Evolutionary conservation across 352 stramenopile genomes (phyloP), one percentile per base, ranked within the genome.

Genomic region (Pythium dissotocum): DNA sequence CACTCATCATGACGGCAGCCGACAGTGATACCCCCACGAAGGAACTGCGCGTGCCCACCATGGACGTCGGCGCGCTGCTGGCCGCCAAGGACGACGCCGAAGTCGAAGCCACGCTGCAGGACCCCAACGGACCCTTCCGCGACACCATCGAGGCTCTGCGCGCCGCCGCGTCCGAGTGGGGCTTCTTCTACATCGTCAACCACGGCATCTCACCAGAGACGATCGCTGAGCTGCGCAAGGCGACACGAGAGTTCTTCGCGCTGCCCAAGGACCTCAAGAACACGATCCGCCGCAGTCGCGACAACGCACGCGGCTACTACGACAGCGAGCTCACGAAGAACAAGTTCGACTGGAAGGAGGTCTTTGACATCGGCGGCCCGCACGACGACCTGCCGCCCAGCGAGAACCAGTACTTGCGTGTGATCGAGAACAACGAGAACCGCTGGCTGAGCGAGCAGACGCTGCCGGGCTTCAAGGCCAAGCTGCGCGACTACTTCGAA

Each of bases 321-420:
- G 90, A 98, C 65, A 82, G 95, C 63, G 94, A 98, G 67, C 75
- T 98, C 32, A 98, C 94, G 52, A 98, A 98, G 78, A 89, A 96
- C 71, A 92, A 87, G 55, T 75, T 73, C 21, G 94, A 98, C 76
- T 97, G 88, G 89, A 98, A 98, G 61, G 84, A 98, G 61, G 77
- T 67, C 14, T 77, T 97, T 14, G 93, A 97, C 79, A 77, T 79
- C 30, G 68, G 68, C 18, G 79, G 75, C 2, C 72, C 18, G 6
- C 63, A 77, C 7, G 76, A 86, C 13, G 76, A 86, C 35, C n/a
- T 30, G 16, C 46, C 46, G n/a, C 46, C 46, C 16, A 46, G 38
- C 38, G 38, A 46, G 38, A 46, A 51, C 42, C 13, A 28, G 42
- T 26, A 51, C 42, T 12, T 51, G 42, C 14, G 42, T 18, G 42